Percentiles rank a stretch among this genome's conserved stretches.
These are phyloP conservation scores for Fusarium foetens DNA, from an alignment of 2,329 filamentous ascomycete species.

Conservation along the genomic window DNA sequence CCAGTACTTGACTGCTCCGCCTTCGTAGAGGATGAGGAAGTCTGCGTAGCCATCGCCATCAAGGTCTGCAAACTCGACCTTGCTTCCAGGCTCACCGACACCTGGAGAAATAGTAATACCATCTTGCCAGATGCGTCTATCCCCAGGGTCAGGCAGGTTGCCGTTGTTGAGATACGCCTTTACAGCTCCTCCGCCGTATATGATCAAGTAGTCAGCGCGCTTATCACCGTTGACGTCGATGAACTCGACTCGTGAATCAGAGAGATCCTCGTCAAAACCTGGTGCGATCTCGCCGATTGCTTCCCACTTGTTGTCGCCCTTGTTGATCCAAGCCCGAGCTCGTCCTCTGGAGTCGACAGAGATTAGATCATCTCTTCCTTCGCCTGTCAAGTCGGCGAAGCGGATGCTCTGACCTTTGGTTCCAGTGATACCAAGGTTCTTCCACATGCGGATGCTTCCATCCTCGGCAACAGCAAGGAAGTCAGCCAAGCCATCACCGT, in stretches of 20 bases:
- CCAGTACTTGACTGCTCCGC: conserved; percentile 20
- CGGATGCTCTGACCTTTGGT: background rate
- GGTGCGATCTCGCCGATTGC: conserved; percentile 15
- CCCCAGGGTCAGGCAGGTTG: background rate
- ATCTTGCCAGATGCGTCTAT: conserved; percentile 9
- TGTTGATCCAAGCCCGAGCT: conserved; percentile 25
- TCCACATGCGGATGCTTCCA: conserved; percentile 35
- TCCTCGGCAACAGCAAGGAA: conserved; percentile 25
- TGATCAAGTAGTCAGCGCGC: conserved; percentile 27
- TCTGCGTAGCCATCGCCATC: conserved; percentile 23
- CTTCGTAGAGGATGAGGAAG: conserved; percentile 11
- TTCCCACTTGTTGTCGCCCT: background rate
- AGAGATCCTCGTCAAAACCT: background rate
- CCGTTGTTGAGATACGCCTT: conserved; percentile 27
- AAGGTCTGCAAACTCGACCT: conserved; percentile 29
- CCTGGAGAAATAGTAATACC: conserved; percentile 10
- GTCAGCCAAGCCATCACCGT: conserved; percentile 28
- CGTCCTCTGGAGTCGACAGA: conserved; percentile 10
- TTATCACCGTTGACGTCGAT: conserved; percentile 26
- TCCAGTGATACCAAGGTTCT: conserved; percentile 20
- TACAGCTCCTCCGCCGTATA: conserved; percentile 32
- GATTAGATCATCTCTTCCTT: conserved; percentile 7
- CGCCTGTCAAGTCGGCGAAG: conserved; percentile 9
- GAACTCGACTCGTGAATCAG: conserved; percentile 6
- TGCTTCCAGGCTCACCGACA: conserved; percentile 2